Evolutionary conservation across 1,139 yeast genomes (phyloP), one percentile per base, ranked within the genome.

Genomic region (Scheffersomyces quercinus): DNA sequence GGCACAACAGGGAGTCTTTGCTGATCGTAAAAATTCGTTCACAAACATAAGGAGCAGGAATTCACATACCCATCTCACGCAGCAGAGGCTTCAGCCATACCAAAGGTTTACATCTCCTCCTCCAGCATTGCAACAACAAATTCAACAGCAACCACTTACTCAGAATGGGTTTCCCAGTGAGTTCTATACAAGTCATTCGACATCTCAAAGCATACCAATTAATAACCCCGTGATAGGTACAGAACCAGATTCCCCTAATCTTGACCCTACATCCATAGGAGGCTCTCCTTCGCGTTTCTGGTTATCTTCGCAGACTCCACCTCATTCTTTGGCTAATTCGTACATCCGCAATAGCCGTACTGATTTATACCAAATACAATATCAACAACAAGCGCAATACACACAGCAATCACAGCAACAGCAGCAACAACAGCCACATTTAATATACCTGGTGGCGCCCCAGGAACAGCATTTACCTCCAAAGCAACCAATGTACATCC

Each of bases 271-370:
- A 0, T 78, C 83, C 3, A 42, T 79, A 14, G 77, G 78, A 3
- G 81, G 80, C 1, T 77, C 82, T 3, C 85, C 85, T 1, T 77
- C 83, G 5, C 59, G 79, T 39, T 77, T 79, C 50, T 75, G 81
- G 74, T 60, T 80, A 35, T 67, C 75, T 14, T 71, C 77, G 16
- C 77, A 75, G 44, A 77, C 83, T 0, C 83, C 83, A 1, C 83
- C 84, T 6, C 49, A 64, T 31, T 60, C 69, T 2, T 42, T 62
- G 26, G 55, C 55, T n/a, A 54, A 52, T 38, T 61, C 69, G 4
- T 54, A 53, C 35, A 53, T 58, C 33, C 44, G 53, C 29, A 52
- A 47, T 32, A 49, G 59, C 3, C 42, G 59, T 28, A 49, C 51
- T 15, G 64, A 55, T 15, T 12, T 56, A 28, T 50, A 45, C 42